These are phyloP conservation scores for Biancaea sappan DNA, from an alignment of 306 rosid genomes.

Conservation along the genomic window DNA sequence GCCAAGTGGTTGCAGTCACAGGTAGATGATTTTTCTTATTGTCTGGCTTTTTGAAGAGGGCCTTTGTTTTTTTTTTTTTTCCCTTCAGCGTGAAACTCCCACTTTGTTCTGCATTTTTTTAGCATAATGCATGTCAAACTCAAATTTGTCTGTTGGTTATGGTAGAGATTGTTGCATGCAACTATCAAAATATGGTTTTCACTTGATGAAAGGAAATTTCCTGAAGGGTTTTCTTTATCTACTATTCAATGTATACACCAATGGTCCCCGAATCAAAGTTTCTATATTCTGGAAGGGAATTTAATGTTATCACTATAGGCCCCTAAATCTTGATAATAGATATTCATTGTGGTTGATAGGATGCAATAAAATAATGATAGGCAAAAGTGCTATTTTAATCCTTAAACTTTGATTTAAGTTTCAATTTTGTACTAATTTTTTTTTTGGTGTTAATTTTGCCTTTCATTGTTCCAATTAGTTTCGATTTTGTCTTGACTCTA, in stretches of 20 bases:
- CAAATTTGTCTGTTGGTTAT: neutral
- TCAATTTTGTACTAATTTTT: no score
- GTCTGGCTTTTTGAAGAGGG: neutral
- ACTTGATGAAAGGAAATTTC: neutral
- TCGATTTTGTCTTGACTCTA: no score
- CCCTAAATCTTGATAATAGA: neutral
- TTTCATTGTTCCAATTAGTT: no score
- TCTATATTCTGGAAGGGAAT: neutral
- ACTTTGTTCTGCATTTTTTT: no score
- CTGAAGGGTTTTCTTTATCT: neutral
- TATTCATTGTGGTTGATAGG: neutral
- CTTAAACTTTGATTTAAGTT: no score
- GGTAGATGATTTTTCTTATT: slow-evolving; percentile 45
- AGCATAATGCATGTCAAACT: no score
- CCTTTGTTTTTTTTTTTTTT: neutral
- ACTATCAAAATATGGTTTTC: slow-evolving; percentile 3
- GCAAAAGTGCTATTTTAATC: no score
- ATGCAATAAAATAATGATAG: neutral
- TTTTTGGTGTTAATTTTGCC: no score
- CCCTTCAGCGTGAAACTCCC: neutral
- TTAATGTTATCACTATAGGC: neutral
- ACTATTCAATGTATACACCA: neutral
- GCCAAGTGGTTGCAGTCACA: slow-evolving; percentile 88
- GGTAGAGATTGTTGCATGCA: neutral
- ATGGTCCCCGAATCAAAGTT: neutral